Base-by-base conservation (phyloP, 2,329 filamentous ascomycete species). In the Xylariaceae sp. region DNA sequence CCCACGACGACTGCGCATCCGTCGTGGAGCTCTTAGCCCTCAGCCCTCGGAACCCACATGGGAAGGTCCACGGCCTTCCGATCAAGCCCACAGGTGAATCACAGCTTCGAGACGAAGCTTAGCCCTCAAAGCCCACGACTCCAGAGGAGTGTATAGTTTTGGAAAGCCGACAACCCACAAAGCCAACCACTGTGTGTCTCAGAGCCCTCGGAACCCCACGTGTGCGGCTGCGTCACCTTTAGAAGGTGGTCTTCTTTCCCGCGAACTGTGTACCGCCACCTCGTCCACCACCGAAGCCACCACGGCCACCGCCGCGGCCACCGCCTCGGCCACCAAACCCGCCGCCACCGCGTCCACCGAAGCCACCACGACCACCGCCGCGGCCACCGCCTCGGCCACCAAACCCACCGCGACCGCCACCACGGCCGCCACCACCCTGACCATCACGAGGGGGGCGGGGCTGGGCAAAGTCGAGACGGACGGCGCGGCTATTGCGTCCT, bases 401-500 rank as follows among this genome's bases (percentile, higher is more conserved):
- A 36, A 72, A 64, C 30, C 72, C 64, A 40, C 73, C 63, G 47
- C 70, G 62, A 38, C 69, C 64, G 40, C 68, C 65, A 42, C 76
- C 69, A 41, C 72, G 63, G 41, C 59, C 58, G 41, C 63, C 60
- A 44, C 71, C 59, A 42, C 57, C 55, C 40, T 59, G 64, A 44
- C 70, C 70, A 33, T 75, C 71, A 60, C 73, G 72, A 46, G 70
- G 70, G 48, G 70, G 69, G 46, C 82, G 80, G 49, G 81, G 75
- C 44, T 73, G 67, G 46, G 83, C 83, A 61, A 72, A 95, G 72
- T 94, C 89, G 34, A 94, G 78, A 50, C 89, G 84, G 47, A 94
- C 70, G 33, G 75, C 61, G 50, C 89, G 86, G 36, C 83, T 77
- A 44, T 68, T 72, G 50, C 92, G 72, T 39, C 85, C 78, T 45